Evolutionary conservation across 352 stramenopile genomes (phyloP).

Genomic region (Blastocystis hominis): DNA sequence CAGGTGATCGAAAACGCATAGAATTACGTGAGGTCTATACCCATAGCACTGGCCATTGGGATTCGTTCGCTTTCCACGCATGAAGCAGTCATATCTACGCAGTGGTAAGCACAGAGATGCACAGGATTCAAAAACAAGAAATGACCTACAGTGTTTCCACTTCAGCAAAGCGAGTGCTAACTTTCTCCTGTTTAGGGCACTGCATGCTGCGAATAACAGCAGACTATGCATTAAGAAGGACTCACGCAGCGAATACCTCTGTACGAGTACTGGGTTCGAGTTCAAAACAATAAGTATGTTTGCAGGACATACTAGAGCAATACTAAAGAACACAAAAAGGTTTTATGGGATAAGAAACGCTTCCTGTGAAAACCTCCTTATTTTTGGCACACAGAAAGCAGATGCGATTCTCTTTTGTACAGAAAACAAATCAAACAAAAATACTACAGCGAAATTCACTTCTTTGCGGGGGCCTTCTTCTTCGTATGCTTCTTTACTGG

Average conservation of each 20-base stretch:
- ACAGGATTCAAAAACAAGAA: neutral
- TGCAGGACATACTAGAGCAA: neutral
- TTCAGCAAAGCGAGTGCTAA: conserved; percentile 31
- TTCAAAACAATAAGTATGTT: conserved; percentile 50
- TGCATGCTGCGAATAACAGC: conserved; percentile 42
- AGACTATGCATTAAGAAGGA: neutral
- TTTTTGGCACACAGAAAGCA: neutral
- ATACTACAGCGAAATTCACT: conserved; percentile 13
- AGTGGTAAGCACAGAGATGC: neutral
- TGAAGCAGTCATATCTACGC: conserved; percentile 52
- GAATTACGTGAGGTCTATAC: conserved; percentile 22
- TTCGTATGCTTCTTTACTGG: conserved; percentile 33
- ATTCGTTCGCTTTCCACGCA: conserved; percentile 37
- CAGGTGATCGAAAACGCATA: neutral
- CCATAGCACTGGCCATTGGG: conserved; percentile 54
- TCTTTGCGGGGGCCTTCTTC: conserved; percentile 30
- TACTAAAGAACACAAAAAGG: neutral
- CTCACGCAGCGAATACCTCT: neutral
- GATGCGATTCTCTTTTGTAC: neutral
- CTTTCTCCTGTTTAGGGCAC: neutral
- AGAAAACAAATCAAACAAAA: conserved; percentile 22
- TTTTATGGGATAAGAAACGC: too few relatives aligned
- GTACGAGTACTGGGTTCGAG: conserved; percentile 18
- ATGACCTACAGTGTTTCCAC: conserved; percentile 47
- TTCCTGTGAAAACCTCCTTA: too few relatives aligned